phyloP scores from a whole-genome alignment of 768 basidiomycete genomes.

The Mycena leptocephala region DNA sequence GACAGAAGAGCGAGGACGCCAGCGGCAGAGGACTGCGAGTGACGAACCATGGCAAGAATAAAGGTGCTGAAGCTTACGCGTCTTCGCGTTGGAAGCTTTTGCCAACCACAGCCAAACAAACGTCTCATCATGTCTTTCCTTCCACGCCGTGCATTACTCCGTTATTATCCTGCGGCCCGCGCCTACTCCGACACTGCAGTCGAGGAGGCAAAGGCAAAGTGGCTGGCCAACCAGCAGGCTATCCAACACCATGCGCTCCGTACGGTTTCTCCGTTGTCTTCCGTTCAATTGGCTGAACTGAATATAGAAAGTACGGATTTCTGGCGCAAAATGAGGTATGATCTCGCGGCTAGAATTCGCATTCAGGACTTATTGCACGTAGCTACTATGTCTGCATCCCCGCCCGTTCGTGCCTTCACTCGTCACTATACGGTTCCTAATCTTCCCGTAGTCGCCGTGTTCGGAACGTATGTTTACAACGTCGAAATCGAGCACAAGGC shows the following conservation, averaged over 20 bases:
- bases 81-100: conserved; percentile 46
- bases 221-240: conserved; percentile 68
- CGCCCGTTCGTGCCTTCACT: conserved; percentile 70
- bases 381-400: conserved; percentile 87
- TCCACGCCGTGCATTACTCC: conserved; percentile 65
- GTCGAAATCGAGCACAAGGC: conserved; percentile 76
- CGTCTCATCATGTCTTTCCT: conserved; percentile 64
- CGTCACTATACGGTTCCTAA: not conserved
- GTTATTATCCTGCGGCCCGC: conserved; percentile 55
- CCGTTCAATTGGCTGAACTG: conserved; percentile 4
- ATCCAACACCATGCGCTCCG: conserved; percentile 78
- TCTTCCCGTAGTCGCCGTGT: conserved; percentile 60
- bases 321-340: conserved; percentile 91
- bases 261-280: conserved; percentile 45
- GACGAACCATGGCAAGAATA: conserved; percentile 67
- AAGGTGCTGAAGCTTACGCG: conserved; percentile 38
- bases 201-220: conserved; percentile 54
- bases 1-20: conserved; percentile 94
- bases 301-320: conserved; percentile 79
- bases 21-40: conserved; percentile 83
- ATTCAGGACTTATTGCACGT: conserved; percentile 38
- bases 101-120: conserved; percentile 49
- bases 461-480: conserved; percentile 71
- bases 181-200: conserved; percentile 58
- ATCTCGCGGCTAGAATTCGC: conserved; percentile 13